Evolutionary conservation across 768 basidiomycete species (phyloP).

Genomic region (Cystofilobasidium macerans): DNA sequence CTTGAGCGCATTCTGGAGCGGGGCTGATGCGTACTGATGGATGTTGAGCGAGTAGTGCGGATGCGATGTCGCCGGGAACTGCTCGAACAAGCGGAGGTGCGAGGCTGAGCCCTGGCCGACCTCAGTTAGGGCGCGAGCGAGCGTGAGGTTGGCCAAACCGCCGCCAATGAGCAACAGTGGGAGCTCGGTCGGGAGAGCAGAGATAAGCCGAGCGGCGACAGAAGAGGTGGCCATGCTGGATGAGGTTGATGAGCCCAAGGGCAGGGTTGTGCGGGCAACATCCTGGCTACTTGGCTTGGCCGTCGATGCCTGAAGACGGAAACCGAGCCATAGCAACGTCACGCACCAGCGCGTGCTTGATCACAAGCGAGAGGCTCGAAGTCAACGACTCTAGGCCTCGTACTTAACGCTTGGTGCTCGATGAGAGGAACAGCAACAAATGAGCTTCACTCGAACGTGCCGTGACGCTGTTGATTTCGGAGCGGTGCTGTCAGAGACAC

Average conservation of each 20-base stretch:
- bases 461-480: too few species aligned
- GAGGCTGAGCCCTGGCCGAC: background rate
- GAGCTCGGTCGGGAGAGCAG: slow-evolving; percentile 9
- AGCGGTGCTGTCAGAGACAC: too few species aligned
- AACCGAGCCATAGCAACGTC: too few species aligned
- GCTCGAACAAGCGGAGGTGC: slow-evolving; percentile 20
- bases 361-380: too few species aligned
- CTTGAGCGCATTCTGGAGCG: background rate
- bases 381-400: too few species aligned
- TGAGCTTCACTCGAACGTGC: too few species aligned
- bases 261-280: too few species aligned
- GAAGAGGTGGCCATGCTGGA: background rate
- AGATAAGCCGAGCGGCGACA: background rate
- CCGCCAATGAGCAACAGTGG: slow-evolving; percentile 17
- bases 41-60: slow-evolving; percentile 19
- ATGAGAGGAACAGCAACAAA: too few species aligned
- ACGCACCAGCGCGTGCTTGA: too few species aligned
- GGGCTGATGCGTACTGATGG: slow-evolving; percentile 3
- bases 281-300: too few species aligned
- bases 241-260: background rate
- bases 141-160: slow-evolving; percentile 16
- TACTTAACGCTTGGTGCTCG: too few species aligned
- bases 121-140: slow-evolving; percentile 11
- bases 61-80: background rate
- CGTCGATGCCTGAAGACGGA: too few species aligned